Conservation (phyloP, 768 basidiomycete genomes). For the Mycena galericulata region DNA sequence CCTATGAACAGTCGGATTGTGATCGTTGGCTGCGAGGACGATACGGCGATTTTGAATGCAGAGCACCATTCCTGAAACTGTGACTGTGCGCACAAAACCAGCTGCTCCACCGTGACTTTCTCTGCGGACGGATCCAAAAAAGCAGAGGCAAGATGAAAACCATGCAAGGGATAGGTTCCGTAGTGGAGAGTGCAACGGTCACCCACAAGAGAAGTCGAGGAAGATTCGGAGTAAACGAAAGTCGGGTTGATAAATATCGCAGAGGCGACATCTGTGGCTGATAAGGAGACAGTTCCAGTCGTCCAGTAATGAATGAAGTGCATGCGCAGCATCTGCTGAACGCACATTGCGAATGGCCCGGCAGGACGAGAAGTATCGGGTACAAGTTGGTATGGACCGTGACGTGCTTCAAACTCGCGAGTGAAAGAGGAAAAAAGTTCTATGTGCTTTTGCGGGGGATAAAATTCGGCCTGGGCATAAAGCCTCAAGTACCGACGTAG, state of each 20-base stretch:
- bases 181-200: slow-evolving; percentile 49
- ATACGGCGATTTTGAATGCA: slow-evolving; percentile 36
- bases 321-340: background rate
- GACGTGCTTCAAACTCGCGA: slow-evolving; percentile 21
- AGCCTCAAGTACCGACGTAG: slow-evolving; percentile 47
- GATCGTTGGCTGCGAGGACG: slow-evolving; percentile 11
- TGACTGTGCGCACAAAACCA: slow-evolving; percentile 38
- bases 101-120: slow-evolving; percentile 18
- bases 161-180: slow-evolving; percentile 44
- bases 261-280: slow-evolving; percentile 25
- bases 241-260: slow-evolving; percentile 50
- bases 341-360: slow-evolving; percentile 13
- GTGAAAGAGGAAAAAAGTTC: slow-evolving; percentile 30
- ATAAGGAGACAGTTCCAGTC: slow-evolving; percentile 44
- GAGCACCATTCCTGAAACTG: slow-evolving; percentile 47
- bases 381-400: background rate
- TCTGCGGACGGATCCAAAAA: slow-evolving; percentile 30
- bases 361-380: slow-evolving; percentile 13
- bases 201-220: slow-evolving; percentile 38
- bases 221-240: slow-evolving; percentile 41
- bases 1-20: slow-evolving; percentile 44
- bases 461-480: slow-evolving; percentile 41
- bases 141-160: slow-evolving; percentile 48
- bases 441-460: slow-evolving; percentile 22
- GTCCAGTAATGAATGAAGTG: slow-evolving; percentile 45